phyloP scores from a whole-genome alignment of 495 filamentous ascomycete genomes.

The Hypoxylon trugodes region DNA sequence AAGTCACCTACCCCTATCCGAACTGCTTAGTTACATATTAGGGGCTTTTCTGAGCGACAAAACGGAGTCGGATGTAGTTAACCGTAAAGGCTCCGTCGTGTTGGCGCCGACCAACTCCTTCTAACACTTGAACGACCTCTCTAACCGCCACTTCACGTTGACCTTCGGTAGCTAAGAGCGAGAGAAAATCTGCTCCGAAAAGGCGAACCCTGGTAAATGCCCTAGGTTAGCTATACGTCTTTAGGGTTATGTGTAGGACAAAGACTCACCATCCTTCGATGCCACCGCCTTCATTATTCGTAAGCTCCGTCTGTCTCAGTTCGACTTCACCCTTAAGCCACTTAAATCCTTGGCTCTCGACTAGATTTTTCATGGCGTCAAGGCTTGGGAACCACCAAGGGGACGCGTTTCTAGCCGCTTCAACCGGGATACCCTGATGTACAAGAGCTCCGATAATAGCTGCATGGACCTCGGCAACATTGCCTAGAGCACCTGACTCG shows the following conservation, averaged over 20 bases:
- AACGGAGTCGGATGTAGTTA: conserved; percentile 12
- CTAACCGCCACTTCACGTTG: neutral
- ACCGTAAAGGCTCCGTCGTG: conserved; percentile 16
- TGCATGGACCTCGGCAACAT: conserved; percentile 8
- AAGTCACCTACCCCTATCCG: too few species aligned
- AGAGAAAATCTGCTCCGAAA: conserved; percentile 7
- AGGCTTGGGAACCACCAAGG: conserved; percentile 5
- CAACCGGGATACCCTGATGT: conserved; percentile 8
- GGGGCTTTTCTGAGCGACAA: conserved; percentile 9
- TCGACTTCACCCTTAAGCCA: conserved; percentile 19
- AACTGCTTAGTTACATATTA: too few species aligned
- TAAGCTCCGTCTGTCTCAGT: conserved; percentile 6
- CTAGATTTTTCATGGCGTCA: conserved; percentile 1
- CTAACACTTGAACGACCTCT: conserved; percentile 3
- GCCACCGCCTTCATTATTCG: neutral
- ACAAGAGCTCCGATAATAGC: neutral
- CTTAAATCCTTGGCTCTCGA: conserved; percentile 10
- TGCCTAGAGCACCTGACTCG: neutral
- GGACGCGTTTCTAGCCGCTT: conserved; percentile 3
- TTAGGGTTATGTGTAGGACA: too few species aligned
- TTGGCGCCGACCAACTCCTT: conserved; percentile 6
- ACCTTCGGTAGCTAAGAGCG: neutral
- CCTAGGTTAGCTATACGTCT: too few species aligned
- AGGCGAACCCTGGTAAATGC: conserved; percentile 6
- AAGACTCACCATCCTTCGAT: conserved; percentile 9